Base-by-base conservation (phyloP, 108 stramenopile species). In the Pinguiococcus pyrenoidosus region DNA sequence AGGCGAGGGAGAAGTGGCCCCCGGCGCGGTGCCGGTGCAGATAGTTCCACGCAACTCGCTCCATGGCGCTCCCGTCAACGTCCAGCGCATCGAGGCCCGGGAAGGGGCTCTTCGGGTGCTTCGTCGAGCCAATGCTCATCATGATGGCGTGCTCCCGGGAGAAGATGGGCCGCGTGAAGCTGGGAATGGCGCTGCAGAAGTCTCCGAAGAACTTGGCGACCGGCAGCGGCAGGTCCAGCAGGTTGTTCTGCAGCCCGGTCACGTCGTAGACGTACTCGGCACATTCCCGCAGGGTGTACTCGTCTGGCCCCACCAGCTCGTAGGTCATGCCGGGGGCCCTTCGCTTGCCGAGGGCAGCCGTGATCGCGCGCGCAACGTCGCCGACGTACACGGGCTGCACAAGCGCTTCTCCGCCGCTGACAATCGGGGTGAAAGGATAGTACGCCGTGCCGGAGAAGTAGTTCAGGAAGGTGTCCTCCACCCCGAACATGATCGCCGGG, bases 341-440 rank as follows among this genome's bases (percentile, higher is more conserved):
- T 32, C 30, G 30, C 4, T 32, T 32, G 30, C 30, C 30, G 30
- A 4, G 8, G 30, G 6, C 4, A 8, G 8, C 6, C 30, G 6
- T 39, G 58, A 92, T 76, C 21, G 83, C 84, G 44, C 73, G 62
- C 29, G 88, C 91, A 20, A 94, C 92, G 69, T 98, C 91, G 10
- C 56, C 82, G 7, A 70, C 89, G 58, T 79, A 95, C 0, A 92
- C 84, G 8, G 96, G 96, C 68, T 94, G 88, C 20, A 87, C 78
- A 37, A 87, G 54, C 20, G 85, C 64, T 12, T 79, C 60, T 6
- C 87, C 87, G 30, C 79, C 80, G 45, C 85, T 80, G 18, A 87
- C 58, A 18, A 95, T 65, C 3, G 84, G 87, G 28, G 87, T 66
- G 22, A 74, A 32, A 2, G 73, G 74, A 33, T 10, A 33, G 54